phyloP scores from a whole-genome alignment of 2,329 filamentous ascomycete species.

The Colletotrichum sp. region DNA sequence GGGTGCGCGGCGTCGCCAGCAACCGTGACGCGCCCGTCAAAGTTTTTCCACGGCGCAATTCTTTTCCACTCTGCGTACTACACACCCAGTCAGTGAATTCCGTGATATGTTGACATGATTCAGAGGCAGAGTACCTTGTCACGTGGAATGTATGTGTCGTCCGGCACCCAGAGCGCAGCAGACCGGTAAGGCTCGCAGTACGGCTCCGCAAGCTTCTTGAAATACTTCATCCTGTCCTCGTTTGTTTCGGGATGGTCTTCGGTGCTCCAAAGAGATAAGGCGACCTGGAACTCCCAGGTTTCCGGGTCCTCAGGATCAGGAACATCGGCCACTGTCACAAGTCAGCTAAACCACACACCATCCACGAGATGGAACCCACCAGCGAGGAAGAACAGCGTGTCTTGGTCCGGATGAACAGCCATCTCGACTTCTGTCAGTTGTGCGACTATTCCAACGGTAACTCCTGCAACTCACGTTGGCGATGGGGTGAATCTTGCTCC shows the following conservation, averaged over 20 bases:
- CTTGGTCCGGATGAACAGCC: not conserved
- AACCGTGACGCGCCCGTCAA: not conserved
- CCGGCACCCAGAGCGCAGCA: not conserved
- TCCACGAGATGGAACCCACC: not conserved
- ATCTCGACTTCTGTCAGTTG: not conserved
- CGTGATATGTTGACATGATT: not conserved
- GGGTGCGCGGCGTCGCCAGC: not conserved
- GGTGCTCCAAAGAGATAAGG: not conserved
- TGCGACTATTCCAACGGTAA: not conserved
- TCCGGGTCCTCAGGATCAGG: not conserved
- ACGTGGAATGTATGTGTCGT: not conserved
- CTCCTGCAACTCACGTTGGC: not conserved
- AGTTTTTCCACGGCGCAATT: not conserved
- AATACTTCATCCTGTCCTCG: not conserved
- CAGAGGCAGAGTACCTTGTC: accelerated
- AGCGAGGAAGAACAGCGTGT: not conserved
- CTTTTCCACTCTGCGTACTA: not conserved
- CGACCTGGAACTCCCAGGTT: not conserved
- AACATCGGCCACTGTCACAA: not conserved
- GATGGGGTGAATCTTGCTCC: not conserved
- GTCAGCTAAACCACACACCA: not conserved
- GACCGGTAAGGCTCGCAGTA: not conserved
- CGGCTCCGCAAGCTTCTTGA: not conserved
- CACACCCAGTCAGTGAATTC: accelerated
- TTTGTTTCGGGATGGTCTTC: not conserved